Percentiles rank a stretch among this genome's conserved stretches.
Evolutionary conservation across 495 filamentous ascomycete genomes (phyloP).

Genomic region (Trichocladium antarcticum): DNA sequence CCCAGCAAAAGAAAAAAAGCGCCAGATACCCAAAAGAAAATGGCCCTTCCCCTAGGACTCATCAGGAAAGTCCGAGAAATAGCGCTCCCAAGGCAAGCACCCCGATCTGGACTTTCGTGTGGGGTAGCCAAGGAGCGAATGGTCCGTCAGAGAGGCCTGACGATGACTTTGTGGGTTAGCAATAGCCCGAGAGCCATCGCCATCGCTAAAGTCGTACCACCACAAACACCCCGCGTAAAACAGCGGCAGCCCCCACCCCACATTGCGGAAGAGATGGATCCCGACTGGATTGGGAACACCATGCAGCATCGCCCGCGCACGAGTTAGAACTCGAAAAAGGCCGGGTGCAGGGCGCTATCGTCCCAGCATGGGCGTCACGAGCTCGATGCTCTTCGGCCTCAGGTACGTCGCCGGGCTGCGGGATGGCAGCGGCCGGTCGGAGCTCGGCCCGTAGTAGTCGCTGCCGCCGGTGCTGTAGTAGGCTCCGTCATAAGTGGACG

Average conservation of each 20-base stretch:
- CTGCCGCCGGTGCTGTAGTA: constrained; percentile 21
- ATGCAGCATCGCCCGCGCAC: neutral
- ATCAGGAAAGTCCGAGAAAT: constrained; percentile 11
- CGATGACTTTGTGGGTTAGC: neutral
- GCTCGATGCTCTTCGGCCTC: constrained; percentile 41
- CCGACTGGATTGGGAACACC: neutral
- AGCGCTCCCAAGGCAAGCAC: neutral
- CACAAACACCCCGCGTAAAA: neutral
- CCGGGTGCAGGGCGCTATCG: constrained; percentile 22
- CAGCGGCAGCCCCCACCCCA: too few species aligned
- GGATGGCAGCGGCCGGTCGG: constrained; percentile 36
- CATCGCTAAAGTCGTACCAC: neutral
- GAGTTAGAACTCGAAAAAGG: constrained; percentile 1
- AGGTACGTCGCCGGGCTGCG: constrained; percentile 36
- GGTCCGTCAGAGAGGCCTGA: neutral
- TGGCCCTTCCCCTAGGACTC: constrained; percentile 1
- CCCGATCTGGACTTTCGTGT: constrained; percentile 5
- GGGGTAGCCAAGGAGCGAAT: constrained; percentile 1
- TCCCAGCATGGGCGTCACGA: constrained; percentile 40
- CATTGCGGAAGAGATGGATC: neutral
- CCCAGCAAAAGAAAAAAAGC: constrained; percentile 1
- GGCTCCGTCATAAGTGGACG: constrained; percentile 38
- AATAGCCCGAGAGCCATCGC: neutral
- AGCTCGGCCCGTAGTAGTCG: constrained; percentile 25
- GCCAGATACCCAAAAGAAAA: neutral